Evolutionary conservation across 139 green algal genomes (phyloP).

Genomic region (Limnomonas spitsbergensis): DNA sequence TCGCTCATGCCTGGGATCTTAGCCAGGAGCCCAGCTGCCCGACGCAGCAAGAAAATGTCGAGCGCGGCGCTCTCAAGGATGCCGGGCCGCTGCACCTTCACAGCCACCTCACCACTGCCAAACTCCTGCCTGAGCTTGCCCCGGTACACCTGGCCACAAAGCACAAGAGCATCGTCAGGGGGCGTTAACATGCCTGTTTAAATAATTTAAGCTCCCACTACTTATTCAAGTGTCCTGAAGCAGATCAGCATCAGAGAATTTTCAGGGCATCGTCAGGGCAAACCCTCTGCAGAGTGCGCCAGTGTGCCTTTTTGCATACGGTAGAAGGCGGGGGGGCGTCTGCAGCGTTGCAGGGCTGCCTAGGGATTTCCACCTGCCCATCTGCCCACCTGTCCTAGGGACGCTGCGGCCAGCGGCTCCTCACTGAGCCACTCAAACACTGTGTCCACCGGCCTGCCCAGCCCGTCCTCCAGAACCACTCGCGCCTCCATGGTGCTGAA

Average conservation of each 20-base stretch:
- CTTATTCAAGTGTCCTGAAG: background rate
- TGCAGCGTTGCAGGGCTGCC: no score
- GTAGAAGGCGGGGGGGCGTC: no score
- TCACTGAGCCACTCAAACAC: conserved; percentile 60
- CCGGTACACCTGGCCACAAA: conserved; percentile 61
- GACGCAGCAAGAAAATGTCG: conserved; percentile 84
- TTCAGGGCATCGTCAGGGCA: background rate
- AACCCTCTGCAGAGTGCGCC: no score
- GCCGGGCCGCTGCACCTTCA: conserved; percentile 58
- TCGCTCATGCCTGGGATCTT: conserved; percentile 46
- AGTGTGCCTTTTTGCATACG: no score
- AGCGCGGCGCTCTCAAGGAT: conserved; percentile 85
- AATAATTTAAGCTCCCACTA: background rate
- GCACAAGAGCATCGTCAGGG: background rate
- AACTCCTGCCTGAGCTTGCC: conserved; percentile 50
- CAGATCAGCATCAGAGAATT: background rate
- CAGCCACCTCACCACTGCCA: conserved; percentile 42
- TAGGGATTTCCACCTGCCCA: no score
- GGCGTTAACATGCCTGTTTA: background rate
- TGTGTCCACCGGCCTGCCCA: conserved; percentile 31
- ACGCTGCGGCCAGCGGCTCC: conserved; percentile 60
- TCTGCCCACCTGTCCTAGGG: conserved; percentile 64
- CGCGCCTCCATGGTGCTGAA: conserved; percentile 51
- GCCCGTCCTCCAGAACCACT: conserved; percentile 40
- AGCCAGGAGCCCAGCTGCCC: conserved; percentile 29